These are phyloP conservation scores for Metschnikowia borealis DNA, from an alignment of 805 yeast species.

Conservation along the genomic window DNA sequence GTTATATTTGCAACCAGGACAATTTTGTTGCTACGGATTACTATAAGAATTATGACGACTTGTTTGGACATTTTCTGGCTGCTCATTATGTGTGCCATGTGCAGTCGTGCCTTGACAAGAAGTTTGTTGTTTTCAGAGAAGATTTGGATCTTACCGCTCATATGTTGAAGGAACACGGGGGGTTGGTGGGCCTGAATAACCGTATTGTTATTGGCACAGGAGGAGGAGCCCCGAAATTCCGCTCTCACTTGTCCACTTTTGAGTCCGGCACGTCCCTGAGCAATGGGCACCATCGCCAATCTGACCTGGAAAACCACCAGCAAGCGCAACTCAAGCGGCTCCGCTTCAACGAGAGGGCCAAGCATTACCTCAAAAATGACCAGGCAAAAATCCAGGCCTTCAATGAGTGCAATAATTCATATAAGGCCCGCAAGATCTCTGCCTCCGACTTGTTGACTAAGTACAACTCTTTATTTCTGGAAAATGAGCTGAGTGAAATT, in stretches of 20 bases:
- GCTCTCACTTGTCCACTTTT: slow-evolving; percentile 64
- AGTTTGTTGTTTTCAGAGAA: slow-evolving; percentile 87
- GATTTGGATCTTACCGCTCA: slow-evolving; percentile 86
- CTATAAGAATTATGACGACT: slow-evolving; percentile 69
- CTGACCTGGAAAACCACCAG: not conserved
- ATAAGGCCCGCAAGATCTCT: slow-evolving; percentile 41
- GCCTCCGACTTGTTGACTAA: slow-evolving; percentile 45
- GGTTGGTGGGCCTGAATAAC: slow-evolving; percentile 44
- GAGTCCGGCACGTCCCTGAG: slow-evolving; percentile 11
- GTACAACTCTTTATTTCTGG: slow-evolving; percentile 47
- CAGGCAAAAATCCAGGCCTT: slow-evolving; percentile 46
- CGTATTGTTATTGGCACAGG: slow-evolving; percentile 37
- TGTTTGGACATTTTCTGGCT: slow-evolving; percentile 68
- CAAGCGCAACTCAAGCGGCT: slow-evolving; percentile 46
- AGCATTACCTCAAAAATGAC: slow-evolving; percentile 65
- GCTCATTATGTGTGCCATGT: slow-evolving; percentile 78
- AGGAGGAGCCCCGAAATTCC: slow-evolving; percentile 35
- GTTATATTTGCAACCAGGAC: slow-evolving; percentile 81
- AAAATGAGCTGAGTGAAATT: slow-evolving; percentile 44
- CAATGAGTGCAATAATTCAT: slow-evolving; percentile 44
- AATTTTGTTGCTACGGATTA: slow-evolving; percentile 57
- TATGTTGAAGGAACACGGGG: slow-evolving; percentile 77
- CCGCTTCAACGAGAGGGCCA: slow-evolving; percentile 81
- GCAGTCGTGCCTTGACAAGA: slow-evolving; percentile 75
- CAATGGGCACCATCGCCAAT: slow-evolving; percentile 8